These are phyloP conservation scores for Ochetophila trinervis DNA, from an alignment of 306 rosid genomes.

Conservation along the genomic window DNA sequence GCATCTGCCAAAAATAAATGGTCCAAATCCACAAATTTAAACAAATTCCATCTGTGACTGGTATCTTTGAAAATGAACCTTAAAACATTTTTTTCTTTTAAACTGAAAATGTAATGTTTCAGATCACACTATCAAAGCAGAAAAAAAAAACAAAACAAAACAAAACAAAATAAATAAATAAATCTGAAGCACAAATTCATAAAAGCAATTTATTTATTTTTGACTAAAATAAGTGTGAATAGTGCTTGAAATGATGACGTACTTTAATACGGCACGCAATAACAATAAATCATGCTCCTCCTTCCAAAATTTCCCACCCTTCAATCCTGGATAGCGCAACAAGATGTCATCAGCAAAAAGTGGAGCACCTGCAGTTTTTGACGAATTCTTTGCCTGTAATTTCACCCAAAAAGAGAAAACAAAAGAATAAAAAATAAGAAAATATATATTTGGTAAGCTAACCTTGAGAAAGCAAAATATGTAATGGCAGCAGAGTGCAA, in stretches of 20 bases:
- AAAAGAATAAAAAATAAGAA: conserved; percentile 18
- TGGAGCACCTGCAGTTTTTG: conserved; percentile 52
- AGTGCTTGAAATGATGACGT: conserved; percentile 15
- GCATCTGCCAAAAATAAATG: neutral
- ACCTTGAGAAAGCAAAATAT: neutral
- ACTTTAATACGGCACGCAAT: conserved; percentile 79
- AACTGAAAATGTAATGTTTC: conserved; percentile 3
- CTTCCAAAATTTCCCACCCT: conserved; percentile 88
- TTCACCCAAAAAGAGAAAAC: conserved; percentile 26
- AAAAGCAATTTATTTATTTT: neutral
- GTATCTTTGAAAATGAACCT: no score
- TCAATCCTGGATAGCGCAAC: conserved; percentile 68
- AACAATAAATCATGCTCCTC: conserved; percentile 76
- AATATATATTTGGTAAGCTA: neutral
- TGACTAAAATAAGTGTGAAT: neutral
- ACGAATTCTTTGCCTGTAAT: conserved; percentile 60
- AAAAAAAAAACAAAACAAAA: no score
- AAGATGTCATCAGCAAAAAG: conserved; percentile 68
- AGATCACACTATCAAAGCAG: conserved; percentile 12
- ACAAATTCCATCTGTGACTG: neutral
- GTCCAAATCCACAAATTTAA: neutral
- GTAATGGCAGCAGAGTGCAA: neutral
- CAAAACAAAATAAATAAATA: no score
- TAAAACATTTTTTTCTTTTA: no score
- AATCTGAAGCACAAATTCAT: neutral